These are phyloP conservation scores for Conticribra weissflogii DNA, from an alignment of 108 stramenopile species.

Conservation along the genomic window DNA sequence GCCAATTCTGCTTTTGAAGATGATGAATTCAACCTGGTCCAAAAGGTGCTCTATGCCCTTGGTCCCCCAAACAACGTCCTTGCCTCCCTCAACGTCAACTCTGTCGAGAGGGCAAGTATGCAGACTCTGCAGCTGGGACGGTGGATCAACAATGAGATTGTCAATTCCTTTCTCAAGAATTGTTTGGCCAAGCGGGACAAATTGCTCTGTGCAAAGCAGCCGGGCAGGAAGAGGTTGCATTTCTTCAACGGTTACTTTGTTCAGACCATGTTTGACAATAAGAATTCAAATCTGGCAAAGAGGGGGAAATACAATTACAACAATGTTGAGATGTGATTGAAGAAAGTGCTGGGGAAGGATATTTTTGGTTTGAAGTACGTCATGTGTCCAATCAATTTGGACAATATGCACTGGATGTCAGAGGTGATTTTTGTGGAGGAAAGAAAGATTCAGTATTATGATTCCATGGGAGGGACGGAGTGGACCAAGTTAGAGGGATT, in stretches of 20 bases:
- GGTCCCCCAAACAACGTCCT: slow-evolving; percentile 59
- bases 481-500: slow-evolving; percentile 61
- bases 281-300: slow-evolving; percentile 42
- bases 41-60: slow-evolving; percentile 55
- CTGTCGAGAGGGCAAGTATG: slow-evolving; percentile 69
- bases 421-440: slow-evolving; percentile 89
- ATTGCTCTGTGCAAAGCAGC: slow-evolving; percentile 61
- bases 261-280: slow-evolving; percentile 87
- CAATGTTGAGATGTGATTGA: slow-evolving; percentile 92
- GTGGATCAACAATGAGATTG: slow-evolving; percentile 98
- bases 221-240: slow-evolving; percentile 73
- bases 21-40: slow-evolving; percentile 66
- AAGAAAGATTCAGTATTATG: slow-evolving; percentile 83
- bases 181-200: slow-evolving; percentile 80
- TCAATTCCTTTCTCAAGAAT: slow-evolving; percentile 92
- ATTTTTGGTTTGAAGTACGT: slow-evolving; percentile 92
- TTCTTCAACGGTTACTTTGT: slow-evolving; percentile 97
- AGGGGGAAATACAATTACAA: slow-evolving; percentile 87
- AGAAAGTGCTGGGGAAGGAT: slow-evolving; percentile 91
- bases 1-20: too few species aligned
- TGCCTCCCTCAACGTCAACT: slow-evolving; percentile 66
- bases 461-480: slow-evolving; percentile 73
- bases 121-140: slow-evolving; percentile 67
- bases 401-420: slow-evolving; percentile 92
- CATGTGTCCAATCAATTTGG: slow-evolving; percentile 88